These are phyloP conservation scores for Plantago ovata DNA, from an alignment of 257 asterid species.

Conservation along the genomic window DNA sequence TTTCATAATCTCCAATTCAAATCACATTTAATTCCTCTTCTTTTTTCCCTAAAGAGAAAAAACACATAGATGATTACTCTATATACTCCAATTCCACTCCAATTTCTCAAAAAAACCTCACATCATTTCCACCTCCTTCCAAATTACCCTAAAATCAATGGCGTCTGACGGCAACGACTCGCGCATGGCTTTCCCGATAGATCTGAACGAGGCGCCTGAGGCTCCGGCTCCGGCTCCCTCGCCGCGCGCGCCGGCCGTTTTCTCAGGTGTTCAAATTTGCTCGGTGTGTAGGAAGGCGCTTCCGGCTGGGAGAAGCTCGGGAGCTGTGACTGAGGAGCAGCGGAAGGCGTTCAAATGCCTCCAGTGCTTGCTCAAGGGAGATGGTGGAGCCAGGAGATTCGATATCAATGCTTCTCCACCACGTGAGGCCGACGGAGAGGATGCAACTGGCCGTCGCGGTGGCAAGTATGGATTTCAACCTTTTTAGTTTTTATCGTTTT, in stretches of 20 bases:
- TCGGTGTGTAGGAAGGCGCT: slow-evolving; percentile 44
- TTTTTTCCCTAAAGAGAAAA: no score
- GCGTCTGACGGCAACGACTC: no score
- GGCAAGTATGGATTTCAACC: background rate
- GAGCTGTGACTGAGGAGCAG: slow-evolving; percentile 30
- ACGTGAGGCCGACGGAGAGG: background rate
- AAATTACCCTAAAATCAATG: no score
- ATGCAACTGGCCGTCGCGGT: background rate
- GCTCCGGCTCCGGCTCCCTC: slow-evolving; percentile 48
- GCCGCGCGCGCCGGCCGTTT: slow-evolving; percentile 46
- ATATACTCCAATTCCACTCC: no score
- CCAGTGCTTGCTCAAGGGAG: slow-evolving; percentile 45
- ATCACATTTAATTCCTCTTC: no score
- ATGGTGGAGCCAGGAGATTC: slow-evolving; percentile 33
- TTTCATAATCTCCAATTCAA: no score
- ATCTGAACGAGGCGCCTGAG: slow-evolving; percentile 58
- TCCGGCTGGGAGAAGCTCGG: slow-evolving; percentile 34
- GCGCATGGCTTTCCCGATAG: slow-evolving; percentile 49
- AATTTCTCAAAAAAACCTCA: no score
- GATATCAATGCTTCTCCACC: slow-evolving; percentile 67
- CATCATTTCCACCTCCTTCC: no score
- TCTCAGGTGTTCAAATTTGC: slow-evolving; percentile 28
- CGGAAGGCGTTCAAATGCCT: slow-evolving; percentile 56
- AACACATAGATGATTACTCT: no score
- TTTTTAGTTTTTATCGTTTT: background rate